Base-by-base conservation (phyloP, 257 asterid species). In the Paulownia fortunei region DNA sequence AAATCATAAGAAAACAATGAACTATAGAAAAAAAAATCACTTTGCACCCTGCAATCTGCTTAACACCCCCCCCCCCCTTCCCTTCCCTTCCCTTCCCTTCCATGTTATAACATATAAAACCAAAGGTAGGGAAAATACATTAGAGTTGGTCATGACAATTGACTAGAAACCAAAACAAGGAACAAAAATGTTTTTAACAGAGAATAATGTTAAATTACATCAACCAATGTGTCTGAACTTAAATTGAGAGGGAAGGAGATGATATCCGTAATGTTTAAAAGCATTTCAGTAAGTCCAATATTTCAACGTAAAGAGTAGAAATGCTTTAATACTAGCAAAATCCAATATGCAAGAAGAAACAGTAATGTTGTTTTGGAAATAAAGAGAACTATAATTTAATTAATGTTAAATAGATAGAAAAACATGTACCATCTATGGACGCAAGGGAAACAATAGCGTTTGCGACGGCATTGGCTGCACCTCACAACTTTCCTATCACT, bases 361-460 rank as follows among this genome's bases (percentile, higher is more conserved):
- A 13, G 13, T 15, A 41, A 6, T 23, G 24, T 10, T 0, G 37
- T 5, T 30, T 64, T 18, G 30, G 19, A 64, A 64, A 64, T 36
- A 3, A 52, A 12, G 11, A 37, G 59, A 41, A 73, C 27, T 15
- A 52, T 58, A 69, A 2, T 34, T 10, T 15, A 72, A 26, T 3
- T 51, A 15, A n/a, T 37, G 12, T n/a, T 30, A 5, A 37, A 16
- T 19, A 24, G 16, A 41, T 16, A 79, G 32, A 59, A 23, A n/a
- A 27, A n/a, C 4, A 78, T 73, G 13, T 82, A 87, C 92, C 92
- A 89, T 46, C 56, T 72, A 2, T 68, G 0, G 18, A 89, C 59
- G 74, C 94, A 89, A 46, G 76, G 69, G 52, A 69, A 26, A 66
- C 94, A 89, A 65, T 89, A 89, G 39, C 94, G 92, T 59, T 75